Percentiles rank a stretch among this genome's conserved stretches.
Conservation (phyloP, 306 rosid species). For the Gleditsia sinensis region DNA sequence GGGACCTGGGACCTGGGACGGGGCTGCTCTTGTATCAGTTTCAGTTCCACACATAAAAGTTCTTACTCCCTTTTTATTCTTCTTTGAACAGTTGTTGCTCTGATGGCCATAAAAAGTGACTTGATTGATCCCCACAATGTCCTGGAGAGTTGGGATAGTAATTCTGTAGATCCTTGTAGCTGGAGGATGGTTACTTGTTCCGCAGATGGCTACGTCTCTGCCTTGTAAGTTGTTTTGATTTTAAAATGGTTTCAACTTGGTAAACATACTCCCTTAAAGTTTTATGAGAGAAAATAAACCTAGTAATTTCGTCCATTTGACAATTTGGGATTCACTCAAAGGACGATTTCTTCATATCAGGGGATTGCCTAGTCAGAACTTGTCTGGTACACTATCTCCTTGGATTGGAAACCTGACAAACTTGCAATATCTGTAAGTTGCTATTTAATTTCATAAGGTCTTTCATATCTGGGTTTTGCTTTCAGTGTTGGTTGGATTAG, state of each 20-base stretch:
- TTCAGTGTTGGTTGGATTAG: constrained; percentile 20
- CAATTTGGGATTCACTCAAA: constrained; percentile 25
- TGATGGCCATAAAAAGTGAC: constrained; percentile 75
- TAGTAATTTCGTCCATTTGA: neutral
- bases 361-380: constrained; percentile 96
- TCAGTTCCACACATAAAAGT: neutral
- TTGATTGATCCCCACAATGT: constrained; percentile 90
- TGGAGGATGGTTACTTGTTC: constrained; percentile 99
- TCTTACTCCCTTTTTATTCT: constrained; percentile 22
- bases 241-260: neutral
- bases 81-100: constrained; percentile 74
- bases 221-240: constrained; percentile 64
- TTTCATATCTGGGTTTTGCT: constrained; percentile 2
- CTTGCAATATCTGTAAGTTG: constrained; percentile 88
- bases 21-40: neutral
- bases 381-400: constrained; percentile 88
- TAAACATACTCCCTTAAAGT: constrained; percentile 5
- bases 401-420: constrained; percentile 81
- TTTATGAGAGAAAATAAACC: constrained; percentile 8
- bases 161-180: constrained; percentile 98
- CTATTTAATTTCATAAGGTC: constrained; percentile 10
- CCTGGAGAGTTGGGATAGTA: constrained; percentile 90
- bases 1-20: neutral
- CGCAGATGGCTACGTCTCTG: constrained; percentile 84
- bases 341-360: constrained; percentile 44